Conservation (phyloP, 768 basidiomycete genomes). For the Cystofilobasidium macerans region DNA sequence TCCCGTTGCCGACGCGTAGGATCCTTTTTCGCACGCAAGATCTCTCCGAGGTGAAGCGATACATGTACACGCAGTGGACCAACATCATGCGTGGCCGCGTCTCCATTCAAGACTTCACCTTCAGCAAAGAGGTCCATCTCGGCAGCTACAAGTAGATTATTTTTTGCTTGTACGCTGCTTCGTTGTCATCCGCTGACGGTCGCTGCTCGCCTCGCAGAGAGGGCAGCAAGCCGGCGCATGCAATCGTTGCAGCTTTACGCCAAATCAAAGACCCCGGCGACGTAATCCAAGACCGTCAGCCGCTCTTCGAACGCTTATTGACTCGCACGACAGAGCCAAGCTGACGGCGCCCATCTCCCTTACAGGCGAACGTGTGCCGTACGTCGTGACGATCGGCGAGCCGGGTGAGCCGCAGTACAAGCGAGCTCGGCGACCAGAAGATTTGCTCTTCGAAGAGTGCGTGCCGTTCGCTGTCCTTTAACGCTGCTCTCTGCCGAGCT, state of each 20-base stretch:
- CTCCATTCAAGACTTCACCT: constrained; percentile 84
- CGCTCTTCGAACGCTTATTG: neutral
- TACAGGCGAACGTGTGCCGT: constrained; percentile 65
- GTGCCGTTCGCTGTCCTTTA: constrained; percentile 24
- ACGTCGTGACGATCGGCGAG: constrained; percentile 63
- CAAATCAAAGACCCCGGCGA: constrained; percentile 63
- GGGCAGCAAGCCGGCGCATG: constrained; percentile 77
- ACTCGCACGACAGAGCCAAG: too few relatives aligned
- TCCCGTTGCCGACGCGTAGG: constrained; percentile 42
- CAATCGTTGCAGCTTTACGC: constrained; percentile 71
- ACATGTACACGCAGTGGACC: constrained; percentile 72
- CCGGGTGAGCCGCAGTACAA: constrained; percentile 59
- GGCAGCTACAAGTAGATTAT: constrained; percentile 75
- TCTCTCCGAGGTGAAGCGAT: constrained; percentile 76
- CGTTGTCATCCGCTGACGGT: neutral
- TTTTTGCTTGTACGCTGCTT: neutral
- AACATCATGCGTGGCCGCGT: constrained; percentile 69
- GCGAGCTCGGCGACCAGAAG: constrained; percentile 61
- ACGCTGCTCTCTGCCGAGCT: neutral
- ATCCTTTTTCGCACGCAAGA: constrained; percentile 83
- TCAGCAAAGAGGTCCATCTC: constrained; percentile 84
- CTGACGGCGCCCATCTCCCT: neutral
- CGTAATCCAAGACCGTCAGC: constrained; percentile 68
- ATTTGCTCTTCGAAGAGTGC: constrained; percentile 55
- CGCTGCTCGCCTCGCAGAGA: constrained; percentile 46